A percentile compares a stretch with the other conserved stretches of the same genome.
Evolutionary conservation across 371 early-diverging fungal genomes (phyloP).

Genomic region (Mycotypha africana): DNA sequence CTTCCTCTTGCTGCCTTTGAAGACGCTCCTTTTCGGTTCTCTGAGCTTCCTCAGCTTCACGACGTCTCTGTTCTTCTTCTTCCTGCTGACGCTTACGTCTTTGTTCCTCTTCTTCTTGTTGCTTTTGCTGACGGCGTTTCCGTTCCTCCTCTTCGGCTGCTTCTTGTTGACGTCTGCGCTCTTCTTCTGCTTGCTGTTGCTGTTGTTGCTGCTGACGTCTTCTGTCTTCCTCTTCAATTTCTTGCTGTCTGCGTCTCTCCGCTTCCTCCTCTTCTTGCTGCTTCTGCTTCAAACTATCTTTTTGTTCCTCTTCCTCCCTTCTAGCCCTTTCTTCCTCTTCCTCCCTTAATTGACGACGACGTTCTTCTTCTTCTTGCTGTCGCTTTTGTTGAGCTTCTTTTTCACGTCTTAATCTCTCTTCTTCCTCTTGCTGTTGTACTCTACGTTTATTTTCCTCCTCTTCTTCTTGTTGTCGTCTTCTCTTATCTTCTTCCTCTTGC

Average conservation of each 20-base stretch:
- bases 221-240: conserved; percentile 19
- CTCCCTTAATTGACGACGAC: conserved; percentile 2
- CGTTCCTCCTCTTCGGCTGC: conserved; percentile 20
- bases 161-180: conserved; percentile 8
- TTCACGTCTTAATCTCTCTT: conserved; percentile 13
- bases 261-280: conserved; percentile 6
- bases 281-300: conserved; percentile 1
- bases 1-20: conserved; percentile 19
- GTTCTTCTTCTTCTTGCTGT: neutral
- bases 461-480: conserved; percentile 19
- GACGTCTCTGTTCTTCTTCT: conserved; percentile 21
- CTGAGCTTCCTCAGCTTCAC: conserved; percentile 9
- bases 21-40: conserved; percentile 11
- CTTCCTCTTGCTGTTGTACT: conserved; percentile 9
- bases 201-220: conserved; percentile 16
- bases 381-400: conserved; percentile 15
- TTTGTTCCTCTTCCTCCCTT: conserved; percentile 19
- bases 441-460: conserved; percentile 14
- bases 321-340: conserved; percentile 15
- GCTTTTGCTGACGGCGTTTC: conserved; percentile 3
- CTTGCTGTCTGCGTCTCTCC: conserved; percentile 11
- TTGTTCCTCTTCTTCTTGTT: conserved; percentile 9
- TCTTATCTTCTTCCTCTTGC: conserved; percentile 22
- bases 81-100: conserved; percentile 16
- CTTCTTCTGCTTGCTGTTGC: conserved; percentile 21